These are phyloP conservation scores for Trichoderma sp. DNA, from an alignment of 2,329 filamentous ascomycete genomes.

Conservation along the genomic window DNA sequence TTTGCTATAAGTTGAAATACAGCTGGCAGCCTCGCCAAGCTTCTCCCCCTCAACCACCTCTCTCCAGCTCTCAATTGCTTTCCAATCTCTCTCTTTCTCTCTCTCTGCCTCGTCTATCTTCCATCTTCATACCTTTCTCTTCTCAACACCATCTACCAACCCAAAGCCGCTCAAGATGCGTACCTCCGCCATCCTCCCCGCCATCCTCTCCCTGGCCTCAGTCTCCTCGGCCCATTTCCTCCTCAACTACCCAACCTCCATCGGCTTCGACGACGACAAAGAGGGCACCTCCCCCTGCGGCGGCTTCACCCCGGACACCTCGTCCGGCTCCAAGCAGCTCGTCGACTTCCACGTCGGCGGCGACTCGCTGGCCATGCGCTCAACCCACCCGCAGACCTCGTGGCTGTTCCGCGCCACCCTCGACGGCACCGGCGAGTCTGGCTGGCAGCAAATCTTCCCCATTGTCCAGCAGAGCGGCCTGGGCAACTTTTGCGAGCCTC, in stretches of 20 bases:
- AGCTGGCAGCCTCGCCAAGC: slow-evolving; percentile 8
- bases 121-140: not conserved
- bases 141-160: not conserved
- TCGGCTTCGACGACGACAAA: slow-evolving; percentile 49
- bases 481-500: slow-evolving; percentile 52
- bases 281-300: slow-evolving; percentile 51
- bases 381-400: slow-evolving; percentile 50
- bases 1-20: not conserved
- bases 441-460: slow-evolving; percentile 55
- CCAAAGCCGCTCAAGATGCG: slow-evolving; percentile 33
- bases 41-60: not conserved
- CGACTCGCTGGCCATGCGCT: slow-evolving; percentile 47
- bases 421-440: slow-evolving; percentile 44
- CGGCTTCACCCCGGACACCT: slow-evolving; percentile 45
- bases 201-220: slow-evolving; percentile 39
- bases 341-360: slow-evolving; percentile 58
- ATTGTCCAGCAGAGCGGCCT: slow-evolving; percentile 54
- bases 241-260: slow-evolving; percentile 46
- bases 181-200: slow-evolving; percentile 32
- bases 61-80: not conserved
- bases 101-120: not conserved
- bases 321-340: slow-evolving; percentile 40
- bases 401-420: slow-evolving; percentile 59
- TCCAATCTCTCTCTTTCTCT: not conserved
- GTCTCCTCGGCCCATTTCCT: slow-evolving; percentile 53